Evolutionary conservation across 495 filamentous ascomycete species (phyloP), one percentile per base, ranked within the genome.

Genomic region (Hyaloscypha bicolor): DNA sequence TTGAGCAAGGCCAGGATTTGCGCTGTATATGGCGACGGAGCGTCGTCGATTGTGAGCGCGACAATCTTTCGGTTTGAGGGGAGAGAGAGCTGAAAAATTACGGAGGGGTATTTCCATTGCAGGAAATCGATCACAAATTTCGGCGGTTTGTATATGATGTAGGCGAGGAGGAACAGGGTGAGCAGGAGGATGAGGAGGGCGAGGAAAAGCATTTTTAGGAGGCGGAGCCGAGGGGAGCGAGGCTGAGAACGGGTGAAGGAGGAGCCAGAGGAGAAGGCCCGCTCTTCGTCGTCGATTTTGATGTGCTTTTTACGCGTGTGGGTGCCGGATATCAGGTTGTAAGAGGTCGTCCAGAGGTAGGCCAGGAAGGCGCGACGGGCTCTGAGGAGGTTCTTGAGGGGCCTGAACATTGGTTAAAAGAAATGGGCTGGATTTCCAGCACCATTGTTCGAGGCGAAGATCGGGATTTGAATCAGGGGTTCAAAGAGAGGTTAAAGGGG

Each of bases 41-140:
- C 88, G 78, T 96, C 93, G 79, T 96, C 93, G 75, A 97, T 90
- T 5, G 91, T 94, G 32, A 97, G 83, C 2, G 91, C 93, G 16
- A 95, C 82, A 8, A 92, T 72, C 65, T 88, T 90, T 60, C 81
- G 77, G 32, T 75, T 64, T 0, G 84, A 80, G 1, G 76, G 76
- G 11, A 83, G 76, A 9, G 82, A 77, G 16, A 91, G 79, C 57
- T 87, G 87, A 80, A 86, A 96, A 53, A 96, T 82, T 22, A 94
- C 87, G 72, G 92, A 86, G 6, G 92, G 91, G 86, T 88, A 92
- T 35, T 83, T 86, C 66, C 78, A 80, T 71, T 89, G 82, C 66
- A 93, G 84, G 76, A 88, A 89, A 45, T 78, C 76, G 73, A 97
- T 87, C 11, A 96, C 74, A 8, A 84, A 70, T 11, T 65, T 67